phyloP scores from a whole-genome alignment of 2,329 filamentous ascomycete genomes.

The Alternaria metachromatica region DNA sequence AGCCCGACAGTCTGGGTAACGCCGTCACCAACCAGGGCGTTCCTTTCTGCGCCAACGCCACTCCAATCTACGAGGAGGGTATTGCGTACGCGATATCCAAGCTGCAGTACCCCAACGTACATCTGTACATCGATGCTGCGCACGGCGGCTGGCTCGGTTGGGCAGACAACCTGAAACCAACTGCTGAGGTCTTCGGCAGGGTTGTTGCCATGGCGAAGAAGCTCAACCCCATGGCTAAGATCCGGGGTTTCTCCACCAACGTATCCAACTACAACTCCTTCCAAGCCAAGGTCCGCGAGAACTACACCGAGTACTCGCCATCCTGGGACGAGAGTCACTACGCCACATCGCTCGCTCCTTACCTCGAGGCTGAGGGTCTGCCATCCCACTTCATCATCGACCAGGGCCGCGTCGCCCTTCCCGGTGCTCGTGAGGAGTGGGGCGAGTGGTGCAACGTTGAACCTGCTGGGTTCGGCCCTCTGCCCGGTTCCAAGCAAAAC shows the following conservation, averaged over 20 bases:
- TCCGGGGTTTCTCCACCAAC: conserved; percentile 36
- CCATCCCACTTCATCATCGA: conserved; percentile 39
- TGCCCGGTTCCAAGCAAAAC: conserved; percentile 24
- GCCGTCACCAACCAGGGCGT: conserved; percentile 36
- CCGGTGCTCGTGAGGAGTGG: conserved; percentile 33
- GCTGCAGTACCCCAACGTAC: conserved; percentile 35
- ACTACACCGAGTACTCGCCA: conserved; percentile 34
- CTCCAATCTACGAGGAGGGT: conserved; percentile 36
- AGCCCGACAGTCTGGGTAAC: conserved; percentile 38
- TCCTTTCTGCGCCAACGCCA: conserved; percentile 30
- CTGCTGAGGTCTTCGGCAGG: conserved; percentile 31
- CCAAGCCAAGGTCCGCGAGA: conserved; percentile 29
- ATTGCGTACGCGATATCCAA: conserved; percentile 40
- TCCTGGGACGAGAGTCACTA: conserved; percentile 37
- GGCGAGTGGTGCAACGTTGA: conserved; percentile 41
- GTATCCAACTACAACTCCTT: conserved; percentile 40
- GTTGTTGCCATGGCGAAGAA: conserved; percentile 34
- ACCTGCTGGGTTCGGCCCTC: conserved; percentile 30
- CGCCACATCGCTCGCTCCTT: conserved; percentile 25
- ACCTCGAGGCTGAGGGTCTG: conserved; percentile 31
- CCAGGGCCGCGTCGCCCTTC: conserved; percentile 34
- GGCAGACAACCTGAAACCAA: conserved; percentile 38
- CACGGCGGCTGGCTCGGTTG: conserved; percentile 41
- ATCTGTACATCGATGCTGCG: conserved; percentile 39
- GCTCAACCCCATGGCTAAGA: conserved; percentile 28